These are phyloP conservation scores for Lichtheimia ramosa DNA, from an alignment of 371 early-diverging fungal species.

Conservation along the genomic window DNA sequence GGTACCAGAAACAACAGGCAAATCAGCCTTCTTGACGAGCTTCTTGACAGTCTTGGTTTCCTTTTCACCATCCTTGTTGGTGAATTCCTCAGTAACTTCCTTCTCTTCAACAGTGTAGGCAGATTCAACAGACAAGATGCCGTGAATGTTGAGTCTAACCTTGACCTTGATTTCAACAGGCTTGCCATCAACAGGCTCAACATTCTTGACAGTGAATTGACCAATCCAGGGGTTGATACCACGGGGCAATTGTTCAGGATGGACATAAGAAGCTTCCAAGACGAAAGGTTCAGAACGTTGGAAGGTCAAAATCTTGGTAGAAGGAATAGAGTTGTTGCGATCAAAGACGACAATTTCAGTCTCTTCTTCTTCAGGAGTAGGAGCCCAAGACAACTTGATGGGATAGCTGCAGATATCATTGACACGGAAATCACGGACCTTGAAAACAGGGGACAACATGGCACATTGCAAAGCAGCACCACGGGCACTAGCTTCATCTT, in stretches of 20 bases:
- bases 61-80: constrained; percentile 62
- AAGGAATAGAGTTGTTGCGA: constrained; percentile 75
- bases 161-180: constrained; percentile 89
- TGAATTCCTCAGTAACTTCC: constrained; percentile 69
- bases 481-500: constrained; percentile 96
- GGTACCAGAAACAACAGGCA: constrained; percentile 70
- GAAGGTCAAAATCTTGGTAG: constrained; percentile 88
- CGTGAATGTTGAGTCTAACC: constrained; percentile 84
- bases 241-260: constrained; percentile 68
- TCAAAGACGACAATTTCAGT: constrained; percentile 74
- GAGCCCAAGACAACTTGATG: constrained; percentile 71
- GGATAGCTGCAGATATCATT: constrained; percentile 80
- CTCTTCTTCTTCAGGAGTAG: constrained; percentile 68
- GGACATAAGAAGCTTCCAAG: constrained; percentile 76
- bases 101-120: constrained; percentile 91
- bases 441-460: constrained; percentile 96
- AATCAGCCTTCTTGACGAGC: constrained; percentile 86
- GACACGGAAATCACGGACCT: constrained; percentile 93
- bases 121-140: constrained; percentile 79
- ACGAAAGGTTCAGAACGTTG: constrained; percentile 76
- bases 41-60: constrained; percentile 79
- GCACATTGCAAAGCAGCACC: constrained; percentile 98
- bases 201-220: constrained; percentile 64
- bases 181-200: constrained; percentile 46
- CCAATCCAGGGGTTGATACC: constrained; percentile 76